phyloP scores from a whole-genome alignment of 2,329 filamentous ascomycete species.

The Talaromyces verruculosus region DNA sequence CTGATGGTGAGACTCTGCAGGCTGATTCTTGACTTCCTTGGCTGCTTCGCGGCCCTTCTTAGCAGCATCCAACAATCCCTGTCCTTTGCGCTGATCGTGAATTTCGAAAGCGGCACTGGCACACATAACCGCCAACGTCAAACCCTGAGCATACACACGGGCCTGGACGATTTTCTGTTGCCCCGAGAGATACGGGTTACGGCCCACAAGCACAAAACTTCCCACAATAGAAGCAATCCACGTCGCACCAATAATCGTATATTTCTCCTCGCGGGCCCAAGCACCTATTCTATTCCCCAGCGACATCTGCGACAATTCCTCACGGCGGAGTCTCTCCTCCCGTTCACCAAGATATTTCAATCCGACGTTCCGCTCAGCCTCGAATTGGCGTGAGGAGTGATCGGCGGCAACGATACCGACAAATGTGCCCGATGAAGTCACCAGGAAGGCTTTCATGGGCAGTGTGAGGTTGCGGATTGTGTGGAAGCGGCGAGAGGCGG shows the following conservation, averaged over 20 bases:
- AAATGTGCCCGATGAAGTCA: slow-evolving; percentile 79
- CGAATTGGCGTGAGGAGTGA: slow-evolving; percentile 67
- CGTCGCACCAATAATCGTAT: slow-evolving; percentile 76
- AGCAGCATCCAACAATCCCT: slow-evolving; percentile 50
- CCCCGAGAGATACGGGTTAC: slow-evolving; percentile 71
- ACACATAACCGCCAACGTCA: slow-evolving; percentile 81
- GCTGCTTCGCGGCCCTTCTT: slow-evolving; percentile 76
- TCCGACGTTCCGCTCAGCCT: slow-evolving; percentile 67
- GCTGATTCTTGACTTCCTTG: slow-evolving; percentile 60
- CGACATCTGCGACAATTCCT: slow-evolving; percentile 58
- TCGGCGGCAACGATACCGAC: slow-evolving; percentile 87
- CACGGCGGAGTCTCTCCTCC: slow-evolving; percentile 57
- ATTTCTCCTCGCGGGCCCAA: slow-evolving; percentile 78
- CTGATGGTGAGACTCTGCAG: slow-evolving; percentile 75
- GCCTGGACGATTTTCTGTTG: slow-evolving; percentile 91
- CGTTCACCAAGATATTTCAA: slow-evolving; percentile 64
- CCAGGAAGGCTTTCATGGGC: slow-evolving; percentile 87
- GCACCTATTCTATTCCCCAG: slow-evolving; percentile 62
- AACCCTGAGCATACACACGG: slow-evolving; percentile 86
- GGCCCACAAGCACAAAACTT: slow-evolving; percentile 72
- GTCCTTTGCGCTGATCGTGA: slow-evolving; percentile 71
- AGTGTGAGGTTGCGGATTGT: slow-evolving; percentile 79
- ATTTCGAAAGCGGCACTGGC: slow-evolving; percentile 81
- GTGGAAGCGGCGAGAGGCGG: slow-evolving; percentile 68
- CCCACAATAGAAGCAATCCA: slow-evolving; percentile 80